Evolutionary conservation across 495 filamentous ascomycete species (phyloP).

Genomic region (Darksidea phi): DNA sequence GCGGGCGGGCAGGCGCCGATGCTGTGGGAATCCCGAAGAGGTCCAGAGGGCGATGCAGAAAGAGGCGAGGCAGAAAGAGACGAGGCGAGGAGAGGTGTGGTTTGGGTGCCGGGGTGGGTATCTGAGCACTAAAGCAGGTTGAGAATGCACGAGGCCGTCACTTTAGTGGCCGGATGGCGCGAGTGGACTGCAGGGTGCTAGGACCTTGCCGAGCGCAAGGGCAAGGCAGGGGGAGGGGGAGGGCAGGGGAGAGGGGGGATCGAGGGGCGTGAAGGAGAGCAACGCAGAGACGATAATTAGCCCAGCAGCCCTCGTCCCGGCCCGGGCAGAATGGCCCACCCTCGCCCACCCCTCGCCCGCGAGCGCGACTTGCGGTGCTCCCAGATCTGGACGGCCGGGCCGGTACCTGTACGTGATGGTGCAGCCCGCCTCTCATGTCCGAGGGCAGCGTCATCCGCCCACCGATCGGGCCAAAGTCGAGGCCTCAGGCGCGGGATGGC

Average conservation of each 20-base stretch:
- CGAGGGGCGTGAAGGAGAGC: neutral
- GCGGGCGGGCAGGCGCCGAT: slow-evolving; percentile 2
- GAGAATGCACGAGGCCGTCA: neutral
- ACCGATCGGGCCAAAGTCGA: too few species aligned
- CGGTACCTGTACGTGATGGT: too few species aligned
- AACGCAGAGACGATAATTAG: neutral
- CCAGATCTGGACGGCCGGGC: too few species aligned
- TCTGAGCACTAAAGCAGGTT: slow-evolving; percentile 1
- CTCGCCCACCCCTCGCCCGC: too few species aligned
- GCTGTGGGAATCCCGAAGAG: neutral
- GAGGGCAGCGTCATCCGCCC: too few species aligned
- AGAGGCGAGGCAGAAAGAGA: neutral
- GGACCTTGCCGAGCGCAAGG: neutral
- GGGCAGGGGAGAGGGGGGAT: neutral
- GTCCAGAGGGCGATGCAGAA: neutral
- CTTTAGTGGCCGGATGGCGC: neutral
- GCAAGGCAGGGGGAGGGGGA: neutral
- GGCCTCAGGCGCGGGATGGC: too few species aligned
- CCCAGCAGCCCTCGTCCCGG: too few species aligned
- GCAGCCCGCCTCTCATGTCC: too few species aligned
- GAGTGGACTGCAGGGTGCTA: neutral
- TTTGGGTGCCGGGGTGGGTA: neutral
- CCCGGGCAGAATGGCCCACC: too few species aligned
- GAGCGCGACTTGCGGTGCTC: too few species aligned
- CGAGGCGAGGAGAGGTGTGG: neutral